Evolutionary conservation across 805 yeast genomes (phyloP), one percentile per base, ranked within the genome.

Genomic region (Candida argentea): DNA sequence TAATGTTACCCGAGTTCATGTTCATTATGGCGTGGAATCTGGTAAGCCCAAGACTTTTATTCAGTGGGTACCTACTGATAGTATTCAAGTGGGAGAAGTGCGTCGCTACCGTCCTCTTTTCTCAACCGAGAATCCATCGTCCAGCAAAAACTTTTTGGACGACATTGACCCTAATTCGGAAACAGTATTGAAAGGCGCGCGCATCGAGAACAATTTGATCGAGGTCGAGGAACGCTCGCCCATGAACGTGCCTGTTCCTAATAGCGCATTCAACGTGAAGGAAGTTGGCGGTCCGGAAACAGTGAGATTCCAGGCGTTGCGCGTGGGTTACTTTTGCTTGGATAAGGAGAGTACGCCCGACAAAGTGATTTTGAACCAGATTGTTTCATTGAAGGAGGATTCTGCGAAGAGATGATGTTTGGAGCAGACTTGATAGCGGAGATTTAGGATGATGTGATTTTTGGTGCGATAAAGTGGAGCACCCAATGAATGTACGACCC

Each of bases 301-400:
- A n/a, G 85, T 83, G 18, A 74, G 98, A 57, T 91, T 91, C 85
- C 98, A 91, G 64, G 98, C 95, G 17, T 71, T 91, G 56, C 76
- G 98, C 61, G 89, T 84, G 25, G 98, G 98, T 17, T 91, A 91
- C 57, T 91, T 86, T 72, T 77, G 95, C 48, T 54, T 85, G 52
- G 98, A 91, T 52, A 72, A 69, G 42, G 96, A 89, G 38, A 60
- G 83, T 32, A 58, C 66, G 6, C 66, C 59, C 12, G 77, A 71
- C 16, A 65, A 61, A 34, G 58, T 87, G 38, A 68, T 91, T 19
- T 64, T 91, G 50, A 91, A 91, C 61, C 73, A 95, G 54, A 85
- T 89, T 45, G 98, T 91, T 23, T 79, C 95, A 9, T 71, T 91
- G 58, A 91, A 89, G 65, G 93, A 82, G 46, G 94, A 85, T 39